Evolutionary conservation across 2,329 filamentous ascomycete genomes (phyloP), one percentile per base, ranked within the genome.

Genomic region (Cladosporium sp.): DNA sequence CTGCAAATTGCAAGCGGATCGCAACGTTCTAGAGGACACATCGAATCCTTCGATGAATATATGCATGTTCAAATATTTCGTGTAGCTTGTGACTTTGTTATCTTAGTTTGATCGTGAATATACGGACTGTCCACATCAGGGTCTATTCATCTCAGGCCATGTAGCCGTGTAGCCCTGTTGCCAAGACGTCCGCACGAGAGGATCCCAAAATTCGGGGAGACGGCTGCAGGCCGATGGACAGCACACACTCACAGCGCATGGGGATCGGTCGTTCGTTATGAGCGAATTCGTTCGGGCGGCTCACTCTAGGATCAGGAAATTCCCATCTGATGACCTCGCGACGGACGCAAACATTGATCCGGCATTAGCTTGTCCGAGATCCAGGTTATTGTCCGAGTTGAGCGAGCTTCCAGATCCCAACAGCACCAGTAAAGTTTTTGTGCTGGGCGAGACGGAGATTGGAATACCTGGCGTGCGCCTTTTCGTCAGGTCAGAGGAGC

Each of bases 401-500:
- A 55, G 17, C 15, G 25, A 17, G 7, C 12, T 30, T 30, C 51
- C 51, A 3, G 51, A 36, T n/a, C 38, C 28, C 6, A 11, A n/a
- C n/a, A 43, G 22, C 25, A 25, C 38, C n/a, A 55, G 51, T 14
- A 55, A 43, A 17, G 51, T 55, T 22, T 55, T 43, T 11, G 8
- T 20, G 3, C 5, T 55, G 17, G 15, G 28, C 1, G 51, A 43
- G 17, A 9, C 42, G 15, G 51, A 42, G 22, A 2, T 43, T 2
- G 38, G 38, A 14, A 2, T 55, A 9, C 51, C 51, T 8, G 51
- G 51, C 17, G 51, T 55, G 38, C 38, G 51, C 25, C 25, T 55
- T 17, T 55, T 42, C 4, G 51, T 55, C 17, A 14, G 51, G 6
- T 55, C 51, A 2, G 51, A 55, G 19, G 51, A 55, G 28, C 51